Evolutionary conservation across 1,139 yeast species (phyloP).

Genomic region (Saccharomyces hybrid): DNA sequence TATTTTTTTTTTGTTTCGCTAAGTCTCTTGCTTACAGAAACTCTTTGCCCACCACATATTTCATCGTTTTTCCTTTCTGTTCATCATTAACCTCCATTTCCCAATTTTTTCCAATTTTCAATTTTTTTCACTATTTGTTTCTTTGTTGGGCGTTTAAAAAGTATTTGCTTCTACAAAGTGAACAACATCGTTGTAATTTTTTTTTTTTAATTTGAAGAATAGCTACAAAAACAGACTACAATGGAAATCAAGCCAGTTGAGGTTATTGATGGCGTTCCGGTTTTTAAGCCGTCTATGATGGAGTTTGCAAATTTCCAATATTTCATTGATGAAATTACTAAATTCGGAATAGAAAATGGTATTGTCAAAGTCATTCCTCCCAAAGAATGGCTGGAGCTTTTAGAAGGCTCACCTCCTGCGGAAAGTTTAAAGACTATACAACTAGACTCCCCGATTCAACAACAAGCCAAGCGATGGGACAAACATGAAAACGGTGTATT

Average conservation of each 20-base stretch:
- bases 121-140: neutral
- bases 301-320: constrained; percentile 59
- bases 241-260: constrained; percentile 33
- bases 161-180: neutral
- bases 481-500: constrained; percentile 33
- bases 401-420: constrained; percentile 14
- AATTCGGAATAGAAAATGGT: constrained; percentile 69
- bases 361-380: constrained; percentile 78
- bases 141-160: neutral
- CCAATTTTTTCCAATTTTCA: neutral
- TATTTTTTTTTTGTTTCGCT: neutral
- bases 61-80: neutral
- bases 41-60: neutral
- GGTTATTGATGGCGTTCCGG: constrained; percentile 47
- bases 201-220: neutral
- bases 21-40: neutral
- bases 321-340: constrained; percentile 56
- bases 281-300: constrained; percentile 49
- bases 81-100: neutral
- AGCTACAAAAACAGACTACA: constrained; percentile 2
- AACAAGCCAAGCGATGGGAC: constrained; percentile 55
- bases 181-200: neutral
- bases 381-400: constrained; percentile 44
- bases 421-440: constrained; percentile 25
- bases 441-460: constrained; percentile 66